Evolutionary conservation across 1,284 basidiomycete species (phyloP).

Genomic region (Caloboletus inedulis): DNA sequence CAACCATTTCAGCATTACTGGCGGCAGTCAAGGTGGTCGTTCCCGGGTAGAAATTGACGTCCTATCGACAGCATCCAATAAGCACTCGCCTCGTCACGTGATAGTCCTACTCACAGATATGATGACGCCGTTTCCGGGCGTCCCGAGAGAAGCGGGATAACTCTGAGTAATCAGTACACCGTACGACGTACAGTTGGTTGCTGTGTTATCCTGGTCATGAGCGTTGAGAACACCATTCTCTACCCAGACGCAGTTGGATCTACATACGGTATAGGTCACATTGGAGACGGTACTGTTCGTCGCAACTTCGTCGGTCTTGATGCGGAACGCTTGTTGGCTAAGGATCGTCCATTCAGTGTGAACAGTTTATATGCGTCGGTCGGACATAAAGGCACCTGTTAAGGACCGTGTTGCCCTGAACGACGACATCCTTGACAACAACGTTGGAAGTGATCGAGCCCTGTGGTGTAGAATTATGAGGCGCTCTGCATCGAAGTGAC

Average conservation of each 20-base stretch:
- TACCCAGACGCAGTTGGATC: not conserved
- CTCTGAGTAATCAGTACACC: slow-evolving; percentile 1
- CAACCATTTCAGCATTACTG: not conserved
- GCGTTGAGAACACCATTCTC: not conserved
- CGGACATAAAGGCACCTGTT: not conserved
- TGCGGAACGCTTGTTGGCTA: slow-evolving; percentile 2
- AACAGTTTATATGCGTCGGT: no score
- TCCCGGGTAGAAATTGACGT: slow-evolving; percentile 1
- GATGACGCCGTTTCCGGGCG: not conserved
- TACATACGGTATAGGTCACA: not conserved
- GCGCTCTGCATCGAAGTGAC: not conserved
- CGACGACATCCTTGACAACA: not conserved
- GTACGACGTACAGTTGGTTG: not conserved
- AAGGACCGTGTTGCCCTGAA: not conserved
- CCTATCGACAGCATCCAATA: not conserved
- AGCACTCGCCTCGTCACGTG: not conserved
- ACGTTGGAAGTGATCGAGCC: not conserved
- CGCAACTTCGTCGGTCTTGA: not conserved
- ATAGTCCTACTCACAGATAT: not conserved
- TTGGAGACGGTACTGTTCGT: not conserved
- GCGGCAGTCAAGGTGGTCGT: not conserved
- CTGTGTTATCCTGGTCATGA: not conserved
- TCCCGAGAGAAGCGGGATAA: not conserved
- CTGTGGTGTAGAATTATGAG: not conserved
- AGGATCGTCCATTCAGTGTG: not conserved